phyloP scores from a whole-genome alignment of 1,284 basidiomycete genomes.

The Apiotrichum montevideense region DNA sequence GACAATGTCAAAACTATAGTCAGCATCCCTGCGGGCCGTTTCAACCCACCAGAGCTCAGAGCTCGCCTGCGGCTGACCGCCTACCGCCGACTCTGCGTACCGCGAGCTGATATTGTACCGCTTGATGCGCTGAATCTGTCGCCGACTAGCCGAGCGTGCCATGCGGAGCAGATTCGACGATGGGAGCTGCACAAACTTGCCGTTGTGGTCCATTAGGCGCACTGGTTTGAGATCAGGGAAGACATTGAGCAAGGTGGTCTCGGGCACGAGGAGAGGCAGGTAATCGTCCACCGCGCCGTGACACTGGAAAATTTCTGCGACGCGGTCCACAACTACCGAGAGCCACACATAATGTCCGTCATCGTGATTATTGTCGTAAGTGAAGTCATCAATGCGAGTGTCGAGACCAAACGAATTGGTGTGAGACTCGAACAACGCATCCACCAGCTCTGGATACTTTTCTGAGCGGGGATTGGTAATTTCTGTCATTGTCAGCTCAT shows the following conservation, averaged over 20 bases:
- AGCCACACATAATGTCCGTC: conserved; percentile 50
- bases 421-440: conserved; percentile 32
- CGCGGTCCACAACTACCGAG: conserved; percentile 62
- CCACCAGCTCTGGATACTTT: conserved; percentile 38
- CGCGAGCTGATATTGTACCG: conserved; percentile 75
- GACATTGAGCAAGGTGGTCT: conserved; percentile 52
- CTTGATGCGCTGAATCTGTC: conserved; percentile 72
- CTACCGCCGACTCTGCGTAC: conserved; percentile 48
- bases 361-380: conserved; percentile 76
- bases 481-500: conserved; percentile 18
- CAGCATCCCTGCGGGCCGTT: not conserved
- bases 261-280: conserved; percentile 73
- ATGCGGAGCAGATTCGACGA: conserved; percentile 74
- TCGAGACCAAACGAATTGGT: conserved; percentile 54
- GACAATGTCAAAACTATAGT: conserved; percentile 43
- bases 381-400: conserved; percentile 59
- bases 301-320: conserved; percentile 70
- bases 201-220: conserved; percentile 71
- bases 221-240: conserved; percentile 60
- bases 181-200: conserved; percentile 73
- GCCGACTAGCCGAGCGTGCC: conserved; percentile 73
- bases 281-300: conserved; percentile 81
- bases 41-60: conserved; percentile 39
- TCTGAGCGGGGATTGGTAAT: conserved; percentile 42
- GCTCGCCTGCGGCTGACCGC: conserved; percentile 39